Base-by-base conservation (phyloP, 768 basidiomycete genomes). In the Hypholoma fasciculare region DNA sequence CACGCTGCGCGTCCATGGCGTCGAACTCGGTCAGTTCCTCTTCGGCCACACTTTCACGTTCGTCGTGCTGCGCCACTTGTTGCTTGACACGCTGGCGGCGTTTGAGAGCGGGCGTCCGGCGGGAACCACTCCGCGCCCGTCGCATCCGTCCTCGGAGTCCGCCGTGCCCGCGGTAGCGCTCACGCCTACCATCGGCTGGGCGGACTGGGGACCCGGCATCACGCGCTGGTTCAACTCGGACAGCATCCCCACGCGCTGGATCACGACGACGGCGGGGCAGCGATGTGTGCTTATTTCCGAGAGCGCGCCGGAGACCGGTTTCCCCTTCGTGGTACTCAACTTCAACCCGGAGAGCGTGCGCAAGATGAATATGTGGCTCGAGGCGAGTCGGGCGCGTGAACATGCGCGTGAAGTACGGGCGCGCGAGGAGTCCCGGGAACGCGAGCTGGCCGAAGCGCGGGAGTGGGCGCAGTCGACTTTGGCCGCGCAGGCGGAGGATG, bases 181-280 rank as follows among this genome's bases (percentile, higher is more conserved):
- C 1, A 23, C 56, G 42, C 46, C 51, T 0, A 16, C 49, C 2
- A 49, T 75, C 6, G 67, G 67, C 0, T 79, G 73, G 68, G 20
- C 51, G 4, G 50, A 63, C 1, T 79, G 78, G 77, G 77, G 74
- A 1, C 72, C 72, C 2, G 54, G 61, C 0, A 56, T 69, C 4
- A 74, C 74, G 12, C 65, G 75, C 3, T 75, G 74, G 74, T 66
- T 77, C 43, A 63, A 67, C 20, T 60, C 70, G 6, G 71, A 74
- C 20, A 57, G 56, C 3, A 59, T 70, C 42, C 64, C 72, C 1
- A 76, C 72, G 2, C 64, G 72, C 5, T 78, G 77, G 78, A 76
- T 77, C 23, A 77, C 76, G 19, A 76, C 74, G 0, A 70, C 72
- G 3, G 67, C 67, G 8, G 77, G 77, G 0, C 71, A 76, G 60